These are phyloP conservation scores for Solanum arcanum DNA, from an alignment of 257 asterid genomes.

Conservation along the genomic window DNA sequence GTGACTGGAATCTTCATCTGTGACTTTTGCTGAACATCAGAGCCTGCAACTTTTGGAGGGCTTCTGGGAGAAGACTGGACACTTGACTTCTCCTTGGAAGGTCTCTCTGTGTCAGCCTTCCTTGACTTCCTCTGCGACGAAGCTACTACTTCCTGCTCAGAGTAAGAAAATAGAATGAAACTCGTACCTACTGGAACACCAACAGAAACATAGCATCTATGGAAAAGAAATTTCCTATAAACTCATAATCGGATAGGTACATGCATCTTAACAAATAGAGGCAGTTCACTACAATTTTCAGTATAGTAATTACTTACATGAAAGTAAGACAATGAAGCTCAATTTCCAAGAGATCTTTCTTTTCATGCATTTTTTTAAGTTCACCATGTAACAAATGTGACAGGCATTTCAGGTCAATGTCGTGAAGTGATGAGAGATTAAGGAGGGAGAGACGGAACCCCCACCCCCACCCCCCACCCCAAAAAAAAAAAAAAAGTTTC, in stretches of 20 bases:
- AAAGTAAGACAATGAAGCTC: background rate
- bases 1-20: constrained; percentile 11
- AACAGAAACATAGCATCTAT: background rate
- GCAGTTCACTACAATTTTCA: background rate
- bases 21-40: constrained; percentile 18
- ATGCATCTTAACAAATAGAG: background rate
- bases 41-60: constrained; percentile 29
- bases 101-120: constrained; percentile 13
- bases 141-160: constrained; percentile 42
- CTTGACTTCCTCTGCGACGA: constrained; percentile 15
- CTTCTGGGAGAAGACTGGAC: constrained; percentile 37
- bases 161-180: background rate
- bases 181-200: background rate
- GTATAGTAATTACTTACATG: background rate
- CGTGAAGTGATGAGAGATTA: background rate
- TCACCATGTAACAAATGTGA: background rate
- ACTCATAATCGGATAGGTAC: background rate
- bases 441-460: background rate
- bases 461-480: too few relatives aligned
- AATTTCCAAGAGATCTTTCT: background rate
- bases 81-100: constrained; percentile 13
- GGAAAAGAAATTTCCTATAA: background rate
- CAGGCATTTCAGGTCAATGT: background rate
- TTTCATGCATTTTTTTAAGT: background rate
- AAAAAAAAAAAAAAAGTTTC: background rate